Base-by-base conservation (phyloP, 2,329 filamentous ascomycete species). In the Neopestalotiopsis sp. region DNA sequence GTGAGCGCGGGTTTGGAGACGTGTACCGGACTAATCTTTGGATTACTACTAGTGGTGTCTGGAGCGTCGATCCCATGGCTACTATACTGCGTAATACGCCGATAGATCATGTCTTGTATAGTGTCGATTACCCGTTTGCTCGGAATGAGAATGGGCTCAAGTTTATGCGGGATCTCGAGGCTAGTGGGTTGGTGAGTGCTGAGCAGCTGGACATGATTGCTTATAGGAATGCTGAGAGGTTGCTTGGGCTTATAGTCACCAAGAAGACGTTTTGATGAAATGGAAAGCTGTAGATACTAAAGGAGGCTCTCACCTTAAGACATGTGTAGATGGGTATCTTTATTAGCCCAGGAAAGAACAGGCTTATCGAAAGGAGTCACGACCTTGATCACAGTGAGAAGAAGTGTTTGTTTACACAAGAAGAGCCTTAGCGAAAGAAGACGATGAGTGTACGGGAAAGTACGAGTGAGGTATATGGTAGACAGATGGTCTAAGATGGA, bases 11-110 rank as follows among this genome's bases (percentile, higher is more conserved):
- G 0, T 84, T 89, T 61, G 73, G 77, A 14, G 79, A 86, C 13
- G 85, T 89, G 2, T 90, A 85, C 81, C 81, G 85, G 61, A 77
- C 83, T 69, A 90, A 90, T 68, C 77, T 90, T 12, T 89, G 86
- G 83, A 75, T 90, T 32, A 89, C 87, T 1, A 89, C 87, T 2
- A 85, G 82, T 66, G 88, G 88, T 2, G 82, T 85, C 68, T 88
- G 85, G 75, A 82, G 82, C 34, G 69, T 89, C 20, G 80, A 78
- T 67, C 84, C 83, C 5, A 73, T 90, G 77, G 81, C 81, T 2
- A 82, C 79, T 65, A 73, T 85, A 6, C 68, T 85, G 61, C 70
- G 81, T 68, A 83, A 83, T 6, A 87, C 83, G 1, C 80, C 78
- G 20, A 79, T 82, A n/a, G 86, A 88, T 30, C 80, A 81, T 14